Conservation (phyloP, 163 green algal genomes). For the Prototheca wickerhamii region DNA sequence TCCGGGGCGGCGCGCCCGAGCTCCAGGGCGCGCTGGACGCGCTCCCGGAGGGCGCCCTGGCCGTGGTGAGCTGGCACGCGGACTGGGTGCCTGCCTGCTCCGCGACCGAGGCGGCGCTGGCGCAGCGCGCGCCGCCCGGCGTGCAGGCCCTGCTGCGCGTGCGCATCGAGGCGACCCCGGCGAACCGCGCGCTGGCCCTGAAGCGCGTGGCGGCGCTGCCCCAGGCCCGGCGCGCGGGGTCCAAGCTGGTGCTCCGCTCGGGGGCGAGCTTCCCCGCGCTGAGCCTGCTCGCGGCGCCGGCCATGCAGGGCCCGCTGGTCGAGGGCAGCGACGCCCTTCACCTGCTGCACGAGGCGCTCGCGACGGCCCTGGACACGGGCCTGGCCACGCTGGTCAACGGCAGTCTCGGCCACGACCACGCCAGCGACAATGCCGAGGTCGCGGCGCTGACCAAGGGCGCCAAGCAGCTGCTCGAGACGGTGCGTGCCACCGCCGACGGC, state of each 20-base stretch:
- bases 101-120: neutral
- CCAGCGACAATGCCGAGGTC: too few relatives aligned
- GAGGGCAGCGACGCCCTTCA: neutral
- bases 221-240: slow-evolving; percentile 5
- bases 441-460: too few relatives aligned
- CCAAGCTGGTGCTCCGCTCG: slow-evolving; percentile 40
- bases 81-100: slow-evolving; percentile 15
- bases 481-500: too few relatives aligned
- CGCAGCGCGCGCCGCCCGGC: neutral
- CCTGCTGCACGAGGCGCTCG: neutral
- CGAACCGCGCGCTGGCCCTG: slow-evolving; percentile 20
- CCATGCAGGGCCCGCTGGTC: slow-evolving; percentile 4
- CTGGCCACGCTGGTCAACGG: neutral
- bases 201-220: slow-evolving; percentile 26
- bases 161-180: slow-evolving; percentile 12
- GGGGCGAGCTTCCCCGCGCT: slow-evolving; percentile 51
- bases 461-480: too few relatives aligned
- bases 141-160: slow-evolving; percentile 5
- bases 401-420: too few relatives aligned
- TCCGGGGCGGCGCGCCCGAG: slow-evolving; percentile 34
- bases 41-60: slow-evolving; percentile 1
- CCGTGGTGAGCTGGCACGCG: slow-evolving; percentile 27
- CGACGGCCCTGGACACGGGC: neutral
- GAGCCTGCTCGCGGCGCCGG: slow-evolving; percentile 47
- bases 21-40: slow-evolving; percentile 39